A percentile compares a stretch with the other conserved stretches of the same genome.
Conservation (phyloP, 192 early-diverging fungal species). For the Podila epicladia region DNA sequence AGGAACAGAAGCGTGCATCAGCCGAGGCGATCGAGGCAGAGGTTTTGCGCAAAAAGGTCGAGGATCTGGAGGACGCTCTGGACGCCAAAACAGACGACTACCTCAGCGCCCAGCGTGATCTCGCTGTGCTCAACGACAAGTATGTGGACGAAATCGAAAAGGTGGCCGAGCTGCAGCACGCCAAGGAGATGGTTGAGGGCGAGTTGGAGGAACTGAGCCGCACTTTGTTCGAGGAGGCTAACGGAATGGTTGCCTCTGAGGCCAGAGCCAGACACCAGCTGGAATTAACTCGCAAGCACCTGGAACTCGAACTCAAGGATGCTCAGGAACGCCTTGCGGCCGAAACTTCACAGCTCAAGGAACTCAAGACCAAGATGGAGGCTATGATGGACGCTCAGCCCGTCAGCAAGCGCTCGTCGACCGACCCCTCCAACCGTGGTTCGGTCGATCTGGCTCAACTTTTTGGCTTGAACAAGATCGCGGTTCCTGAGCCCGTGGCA, state of each 20-base stretch:
- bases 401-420: constrained; percentile 51
- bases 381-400: constrained; percentile 58
- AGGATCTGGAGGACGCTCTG: constrained; percentile 74
- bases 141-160: constrained; percentile 88
- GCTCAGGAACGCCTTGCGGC: constrained; percentile 70
- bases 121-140: constrained; percentile 80
- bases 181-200: constrained; percentile 91
- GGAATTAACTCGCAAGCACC: constrained; percentile 61
- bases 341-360: constrained; percentile 87
- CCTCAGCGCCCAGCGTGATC: constrained; percentile 66
- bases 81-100: constrained; percentile 78
- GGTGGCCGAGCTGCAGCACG: constrained; percentile 88
- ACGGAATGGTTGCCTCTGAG: constrained; percentile 91
- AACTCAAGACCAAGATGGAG: constrained; percentile 85
- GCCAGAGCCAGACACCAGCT: constrained; percentile 68
- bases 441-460: constrained; percentile 50
- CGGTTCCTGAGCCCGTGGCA: constrained; percentile 31
- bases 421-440: constrained; percentile 45
- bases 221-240: constrained; percentile 94
- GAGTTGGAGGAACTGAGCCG: constrained; percentile 96
- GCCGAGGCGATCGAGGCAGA: constrained; percentile 67
- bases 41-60: constrained; percentile 63
- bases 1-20: constrained; percentile 63
- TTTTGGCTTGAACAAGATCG: constrained; percentile 45
- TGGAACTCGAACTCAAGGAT: constrained; percentile 77